Percentiles rank a stretch among this genome's conserved stretches.
Conservation (phyloP, 2,329 filamentous ascomycete species). For the Scopulariopsis brevicaulis region DNA sequence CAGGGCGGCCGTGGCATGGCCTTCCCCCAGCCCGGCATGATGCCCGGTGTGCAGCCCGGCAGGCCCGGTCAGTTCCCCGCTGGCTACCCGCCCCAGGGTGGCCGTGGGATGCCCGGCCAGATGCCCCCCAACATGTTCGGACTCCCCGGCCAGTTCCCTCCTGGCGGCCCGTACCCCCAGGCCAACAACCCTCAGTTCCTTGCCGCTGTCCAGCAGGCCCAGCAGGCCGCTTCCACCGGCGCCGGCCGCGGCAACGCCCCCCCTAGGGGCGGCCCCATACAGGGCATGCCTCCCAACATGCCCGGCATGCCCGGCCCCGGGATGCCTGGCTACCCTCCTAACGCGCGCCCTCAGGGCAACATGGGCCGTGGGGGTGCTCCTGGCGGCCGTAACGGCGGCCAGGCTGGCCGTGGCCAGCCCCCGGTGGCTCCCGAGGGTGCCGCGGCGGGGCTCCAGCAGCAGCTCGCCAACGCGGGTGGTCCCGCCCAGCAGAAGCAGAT, state of each 20-base stretch:
- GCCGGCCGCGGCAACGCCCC: slow-evolving; percentile 52
- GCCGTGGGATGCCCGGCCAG: slow-evolving; percentile 80
- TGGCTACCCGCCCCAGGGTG: slow-evolving; percentile 75
- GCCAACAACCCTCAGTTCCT: slow-evolving; percentile 70
- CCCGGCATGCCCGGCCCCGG: slow-evolving; percentile 33
- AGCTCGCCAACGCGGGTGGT: slow-evolving; percentile 35
- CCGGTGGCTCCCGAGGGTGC: slow-evolving; percentile 11
- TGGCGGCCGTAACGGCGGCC: slow-evolving; percentile 27
- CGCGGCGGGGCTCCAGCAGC: slow-evolving; percentile 40
- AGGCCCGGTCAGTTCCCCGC: slow-evolving; percentile 79
- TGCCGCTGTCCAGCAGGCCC: slow-evolving; percentile 71
- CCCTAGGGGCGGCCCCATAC: slow-evolving; percentile 62
- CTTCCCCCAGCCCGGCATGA: slow-evolving; percentile 53
- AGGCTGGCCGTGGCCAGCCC: slow-evolving; percentile 33
- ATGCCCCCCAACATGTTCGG: slow-evolving; percentile 81
- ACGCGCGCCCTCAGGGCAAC: slow-evolving; percentile 39
- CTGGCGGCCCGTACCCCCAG: slow-evolving; percentile 64
- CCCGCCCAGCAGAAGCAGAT: slow-evolving; percentile 94
- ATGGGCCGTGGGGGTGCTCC: slow-evolving; percentile 32
- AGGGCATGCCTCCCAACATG: slow-evolving; percentile 60
- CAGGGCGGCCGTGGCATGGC: slow-evolving; percentile 54
- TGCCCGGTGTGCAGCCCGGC: slow-evolving; percentile 65
- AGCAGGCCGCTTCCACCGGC: slow-evolving; percentile 42
- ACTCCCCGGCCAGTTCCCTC: slow-evolving; percentile 70
- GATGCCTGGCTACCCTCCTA: slow-evolving; percentile 46